Base-by-base conservation (phyloP, 768 basidiomycete genomes). In the Suillus occidentalis region DNA sequence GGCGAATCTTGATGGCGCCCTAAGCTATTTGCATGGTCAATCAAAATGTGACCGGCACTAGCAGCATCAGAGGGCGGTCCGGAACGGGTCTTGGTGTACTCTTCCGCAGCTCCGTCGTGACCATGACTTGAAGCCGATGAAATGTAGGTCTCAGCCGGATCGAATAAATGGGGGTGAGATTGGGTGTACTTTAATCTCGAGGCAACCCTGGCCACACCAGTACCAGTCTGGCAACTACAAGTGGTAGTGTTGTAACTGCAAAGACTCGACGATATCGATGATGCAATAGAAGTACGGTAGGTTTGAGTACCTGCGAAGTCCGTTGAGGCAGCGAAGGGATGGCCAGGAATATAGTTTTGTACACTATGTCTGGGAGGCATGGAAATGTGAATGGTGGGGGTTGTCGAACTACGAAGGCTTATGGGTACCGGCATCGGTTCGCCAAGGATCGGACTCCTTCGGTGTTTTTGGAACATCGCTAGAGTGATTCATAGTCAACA, bases 41-140 rank as follows among this genome's bases (percentile, higher is more conserved):
- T 52, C 53, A 75, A 45, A 22, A 76, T 76, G 25, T 65, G 69
- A 40, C 40, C 16, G n/a, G 40, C 18, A 39, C 13, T 22, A 55
- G 61, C 25, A 50, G 40, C 28, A 52, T n/a, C n/a, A 37, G 34
- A n/a, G 45, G 25, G 36, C 18, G 36, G 56, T 9, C 14, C 37
- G 14, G 56, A 58, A 58, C 9, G 9, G 56, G 37, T 39, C 22
- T 39, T 58, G 14, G 22, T 16, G 37, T 39, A 39, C 14, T 58
- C 56, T 39, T 25, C 56, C 16, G 37, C 37, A 58, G 37, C 37
- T 22, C 14, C 37, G 2, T 39, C 14, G 16, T 39, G 56, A 14
- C 37, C 56, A 37, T n/a, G 13, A 7, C 13, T 56, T 39, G 56
- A 36, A 55, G 34, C 31, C 53, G 12, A 8, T 34, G 60, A 40